Evolutionary conservation across 176 grass and related monocot species (phyloP).

Genomic region (Musa itinerans): DNA sequence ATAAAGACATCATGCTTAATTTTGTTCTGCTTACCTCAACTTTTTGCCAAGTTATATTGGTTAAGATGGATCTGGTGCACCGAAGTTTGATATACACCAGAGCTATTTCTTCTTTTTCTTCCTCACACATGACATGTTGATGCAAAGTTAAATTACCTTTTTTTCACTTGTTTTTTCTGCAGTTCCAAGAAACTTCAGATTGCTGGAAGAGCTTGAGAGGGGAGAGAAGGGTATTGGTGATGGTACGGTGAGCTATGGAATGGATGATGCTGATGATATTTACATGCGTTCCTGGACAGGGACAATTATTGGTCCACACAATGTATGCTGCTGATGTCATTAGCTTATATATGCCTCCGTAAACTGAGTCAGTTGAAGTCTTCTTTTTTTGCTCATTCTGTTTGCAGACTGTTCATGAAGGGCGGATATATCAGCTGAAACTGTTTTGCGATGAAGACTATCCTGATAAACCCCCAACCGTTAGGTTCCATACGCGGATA

Average conservation of each 20-base stretch:
- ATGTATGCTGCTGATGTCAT: conserved; percentile 2
- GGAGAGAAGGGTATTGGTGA: conserved; percentile 12
- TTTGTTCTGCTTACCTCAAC: no score
- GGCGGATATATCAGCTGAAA: conserved; percentile 15
- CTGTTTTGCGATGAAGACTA: conserved; percentile 10
- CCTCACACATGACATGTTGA: no score
- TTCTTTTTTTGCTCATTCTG: neutral
- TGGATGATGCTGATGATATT: conserved; percentile 8
- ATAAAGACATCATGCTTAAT: no score
- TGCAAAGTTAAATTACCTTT: no score
- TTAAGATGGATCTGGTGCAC: no score
- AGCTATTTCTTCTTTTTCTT: no score
- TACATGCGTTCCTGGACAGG: conserved; percentile 8
- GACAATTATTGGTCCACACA: conserved; percentile 7
- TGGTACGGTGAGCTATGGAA: conserved; percentile 15
- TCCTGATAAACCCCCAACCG: neutral
- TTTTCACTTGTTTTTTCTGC: neutral
- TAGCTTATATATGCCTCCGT: neutral
- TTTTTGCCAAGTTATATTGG: no score
- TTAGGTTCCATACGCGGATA: neutral
- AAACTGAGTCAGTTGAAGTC: neutral
- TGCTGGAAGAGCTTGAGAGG: conserved; percentile 18
- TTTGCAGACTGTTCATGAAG: conserved; percentile 4
- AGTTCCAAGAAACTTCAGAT: conserved; percentile 14
- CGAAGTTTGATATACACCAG: no score